phyloP scores from a whole-genome alignment of 179 eudicot genomes.

The Spinacia oleracea region DNA sequence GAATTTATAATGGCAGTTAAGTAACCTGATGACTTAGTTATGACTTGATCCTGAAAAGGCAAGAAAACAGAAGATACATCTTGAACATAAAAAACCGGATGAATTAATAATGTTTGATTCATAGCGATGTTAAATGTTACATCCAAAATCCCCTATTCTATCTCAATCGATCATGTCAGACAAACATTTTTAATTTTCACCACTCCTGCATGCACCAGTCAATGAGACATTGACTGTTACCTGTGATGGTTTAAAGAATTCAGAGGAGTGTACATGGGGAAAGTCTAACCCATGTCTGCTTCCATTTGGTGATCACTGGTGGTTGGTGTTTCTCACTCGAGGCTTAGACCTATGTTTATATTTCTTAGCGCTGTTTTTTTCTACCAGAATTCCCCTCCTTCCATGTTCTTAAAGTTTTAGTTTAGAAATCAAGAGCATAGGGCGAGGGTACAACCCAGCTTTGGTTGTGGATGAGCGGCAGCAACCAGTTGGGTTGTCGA shows the following conservation, averaged over 20 bases:
- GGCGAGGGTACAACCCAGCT: no score
- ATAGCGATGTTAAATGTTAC: background rate
- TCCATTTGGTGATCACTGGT: background rate
- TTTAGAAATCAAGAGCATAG: no score
- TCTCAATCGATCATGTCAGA: background rate
- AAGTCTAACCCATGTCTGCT: background rate
- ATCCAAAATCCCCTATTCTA: background rate
- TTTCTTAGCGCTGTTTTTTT: background rate
- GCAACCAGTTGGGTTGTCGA: no score
- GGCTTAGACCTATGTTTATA: background rate
- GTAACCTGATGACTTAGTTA: background rate
- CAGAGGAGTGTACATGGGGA: background rate
- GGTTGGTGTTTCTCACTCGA: no score
- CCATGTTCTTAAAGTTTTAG: background rate
- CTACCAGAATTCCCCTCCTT: background rate
- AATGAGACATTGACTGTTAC: background rate
- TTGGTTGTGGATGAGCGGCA: no score
- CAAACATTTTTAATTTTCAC: no score
- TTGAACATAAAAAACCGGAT: background rate
- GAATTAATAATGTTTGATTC: background rate
- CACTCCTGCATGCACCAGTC: background rate
- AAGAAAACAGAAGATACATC: background rate
- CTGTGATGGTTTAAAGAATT: background rate
- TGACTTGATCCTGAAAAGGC: background rate
- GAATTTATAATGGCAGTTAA: no score